phyloP scores from a whole-genome alignment of 805 yeast species.

The Spencermartinsiella europaea region DNA sequence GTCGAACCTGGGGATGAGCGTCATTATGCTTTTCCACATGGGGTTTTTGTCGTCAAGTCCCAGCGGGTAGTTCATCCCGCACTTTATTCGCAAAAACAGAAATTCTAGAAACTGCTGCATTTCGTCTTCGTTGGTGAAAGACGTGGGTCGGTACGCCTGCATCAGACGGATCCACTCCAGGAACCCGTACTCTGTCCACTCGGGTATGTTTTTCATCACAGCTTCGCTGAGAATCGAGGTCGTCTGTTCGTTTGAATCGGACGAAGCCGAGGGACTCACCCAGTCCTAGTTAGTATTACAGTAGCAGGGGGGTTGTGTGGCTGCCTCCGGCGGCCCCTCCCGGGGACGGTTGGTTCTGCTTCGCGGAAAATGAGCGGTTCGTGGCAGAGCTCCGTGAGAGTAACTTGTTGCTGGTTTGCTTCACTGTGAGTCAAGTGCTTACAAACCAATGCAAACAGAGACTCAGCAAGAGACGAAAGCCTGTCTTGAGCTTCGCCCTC shows the following conservation, averaged over 20 bases:
- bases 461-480: too few species aligned
- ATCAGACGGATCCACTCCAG: conserved; percentile 18
- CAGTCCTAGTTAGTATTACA: conserved; percentile 1
- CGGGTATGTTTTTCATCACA: conserved; percentile 10
- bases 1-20: conserved; percentile 7
- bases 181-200: conserved; percentile 12
- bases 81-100: conserved; percentile 14
- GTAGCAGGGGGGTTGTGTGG: too few species aligned
- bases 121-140: conserved; percentile 13
- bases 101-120: conserved; percentile 13
- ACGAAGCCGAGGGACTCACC: background rate
- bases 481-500: too few species aligned
- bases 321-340: too few species aligned
- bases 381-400: too few species aligned
- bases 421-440: too few species aligned
- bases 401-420: too few species aligned
- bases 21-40: conserved; percentile 13
- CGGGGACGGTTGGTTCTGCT: too few species aligned
- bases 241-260: background rate
- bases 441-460: too few species aligned
- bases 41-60: conserved; percentile 16
- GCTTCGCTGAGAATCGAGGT: conserved; percentile 7
- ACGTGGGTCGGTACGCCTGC: conserved; percentile 18
- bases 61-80: conserved; percentile 15
- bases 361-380: too few species aligned